phyloP scores from a whole-genome alignment of 129 eudicot species.

The Oenanthe sinensis region DNA sequence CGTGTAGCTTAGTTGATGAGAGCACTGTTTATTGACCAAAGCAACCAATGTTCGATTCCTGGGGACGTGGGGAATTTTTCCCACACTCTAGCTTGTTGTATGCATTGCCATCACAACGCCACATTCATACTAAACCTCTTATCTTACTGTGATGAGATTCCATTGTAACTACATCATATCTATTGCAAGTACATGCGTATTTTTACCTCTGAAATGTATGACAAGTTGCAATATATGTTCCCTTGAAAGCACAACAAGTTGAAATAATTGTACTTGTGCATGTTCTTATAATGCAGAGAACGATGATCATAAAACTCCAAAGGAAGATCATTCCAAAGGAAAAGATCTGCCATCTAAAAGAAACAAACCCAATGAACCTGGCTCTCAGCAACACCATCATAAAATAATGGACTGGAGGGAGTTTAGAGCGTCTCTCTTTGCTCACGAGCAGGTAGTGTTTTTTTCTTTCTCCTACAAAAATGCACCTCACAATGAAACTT shows the following conservation, averaged over 20 bases:
- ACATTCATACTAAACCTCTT: background rate
- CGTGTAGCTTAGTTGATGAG: no score
- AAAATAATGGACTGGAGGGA: constrained; percentile 82
- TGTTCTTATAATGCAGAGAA: constrained; percentile 38
- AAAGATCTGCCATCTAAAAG: constrained; percentile 41
- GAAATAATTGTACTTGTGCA: background rate
- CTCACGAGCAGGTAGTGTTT: constrained; percentile 53
- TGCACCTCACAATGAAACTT: background rate
- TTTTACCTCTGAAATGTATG: background rate
- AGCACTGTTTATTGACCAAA: no score
- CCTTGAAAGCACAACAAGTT: background rate
- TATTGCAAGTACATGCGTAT: background rate
- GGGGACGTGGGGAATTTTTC: no score
- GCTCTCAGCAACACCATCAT: constrained; percentile 37
- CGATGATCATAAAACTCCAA: constrained; percentile 46
- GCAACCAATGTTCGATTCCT: no score
- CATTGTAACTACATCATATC: background rate
- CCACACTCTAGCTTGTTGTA: no score
- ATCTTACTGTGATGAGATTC: background rate
- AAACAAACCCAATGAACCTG: constrained; percentile 41
- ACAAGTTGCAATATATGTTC: background rate
- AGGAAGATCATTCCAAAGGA: constrained; percentile 57
- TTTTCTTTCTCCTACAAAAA: background rate
- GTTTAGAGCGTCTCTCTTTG: constrained; percentile 63
- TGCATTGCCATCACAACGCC: no score